phyloP scores from a whole-genome alignment of 306 rosid species.

The Alnus rubra region DNA sequence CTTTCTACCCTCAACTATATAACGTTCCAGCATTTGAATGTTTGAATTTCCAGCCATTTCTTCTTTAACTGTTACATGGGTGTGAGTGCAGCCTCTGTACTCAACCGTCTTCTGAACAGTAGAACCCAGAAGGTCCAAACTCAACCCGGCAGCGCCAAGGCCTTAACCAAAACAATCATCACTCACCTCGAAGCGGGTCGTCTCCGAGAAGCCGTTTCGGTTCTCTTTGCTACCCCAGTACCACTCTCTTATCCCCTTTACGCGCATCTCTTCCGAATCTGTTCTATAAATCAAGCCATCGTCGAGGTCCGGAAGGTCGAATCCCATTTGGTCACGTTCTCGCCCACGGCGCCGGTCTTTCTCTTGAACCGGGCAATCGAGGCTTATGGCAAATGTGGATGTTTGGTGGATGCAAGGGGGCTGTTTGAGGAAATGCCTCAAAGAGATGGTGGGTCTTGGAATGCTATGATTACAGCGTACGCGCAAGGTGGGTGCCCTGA shows the following conservation, averaged over 20 bases:
- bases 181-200: slow-evolving; percentile 35
- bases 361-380: slow-evolving; percentile 72
- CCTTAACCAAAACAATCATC: slow-evolving; percentile 33
- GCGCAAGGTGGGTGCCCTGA: slow-evolving; percentile 33
- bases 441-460: slow-evolving; percentile 74
- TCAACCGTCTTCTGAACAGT: slow-evolving; percentile 35
- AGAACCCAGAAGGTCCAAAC: slow-evolving; percentile 25
- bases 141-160: slow-evolving; percentile 23
- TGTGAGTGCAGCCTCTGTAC: slow-evolving; percentile 38
- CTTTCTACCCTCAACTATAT: background rate
- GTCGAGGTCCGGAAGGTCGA: slow-evolving; percentile 60
- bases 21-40: background rate
- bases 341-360: slow-evolving; percentile 51
- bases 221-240: slow-evolving; percentile 45
- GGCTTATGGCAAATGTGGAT: slow-evolving; percentile 58
- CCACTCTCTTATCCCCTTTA: slow-evolving; percentile 53
- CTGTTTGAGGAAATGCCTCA: slow-evolving; percentile 80
- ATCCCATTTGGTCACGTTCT: slow-evolving; percentile 59
- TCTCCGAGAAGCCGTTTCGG: slow-evolving; percentile 49
- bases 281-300: slow-evolving; percentile 45
- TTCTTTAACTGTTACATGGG: slow-evolving; percentile 19
- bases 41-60: background rate
- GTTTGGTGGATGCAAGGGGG: slow-evolving; percentile 55
- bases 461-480: slow-evolving; percentile 57
- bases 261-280: slow-evolving; percentile 57